These are phyloP conservation scores for Neurospora tetraspora DNA, from an alignment of 495 filamentous ascomycete species.

Conservation along the genomic window DNA sequence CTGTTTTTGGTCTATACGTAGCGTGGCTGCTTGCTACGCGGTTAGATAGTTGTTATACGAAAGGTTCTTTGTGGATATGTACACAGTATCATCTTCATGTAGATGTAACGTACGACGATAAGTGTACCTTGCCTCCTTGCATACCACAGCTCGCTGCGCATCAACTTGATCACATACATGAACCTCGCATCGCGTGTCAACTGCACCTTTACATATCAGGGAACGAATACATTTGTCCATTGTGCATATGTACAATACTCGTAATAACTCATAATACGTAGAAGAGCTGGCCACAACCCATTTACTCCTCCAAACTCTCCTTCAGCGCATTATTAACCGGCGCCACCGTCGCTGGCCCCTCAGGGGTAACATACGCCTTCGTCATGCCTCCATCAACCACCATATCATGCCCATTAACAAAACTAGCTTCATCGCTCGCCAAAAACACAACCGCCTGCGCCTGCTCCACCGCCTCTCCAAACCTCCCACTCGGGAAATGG, in stretches of 20 bases:
- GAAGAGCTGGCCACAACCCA: not conserved
- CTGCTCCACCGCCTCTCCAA: conserved; percentile 93
- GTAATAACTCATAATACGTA: no score
- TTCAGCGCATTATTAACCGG: conserved; percentile 59
- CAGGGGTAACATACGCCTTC: conserved; percentile 88
- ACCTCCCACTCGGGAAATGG: conserved; percentile 90
- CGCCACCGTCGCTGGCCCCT: conserved; percentile 61
- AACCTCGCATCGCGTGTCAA: not conserved
- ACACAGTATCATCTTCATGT: not conserved
- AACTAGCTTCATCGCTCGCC: conserved; percentile 88
- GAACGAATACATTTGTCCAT: not conserved
- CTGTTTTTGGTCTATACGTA: not conserved
- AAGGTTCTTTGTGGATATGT: not conserved
- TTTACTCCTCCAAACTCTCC: conserved; percentile 18
- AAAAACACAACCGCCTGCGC: conserved; percentile 90
- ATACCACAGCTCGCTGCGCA: not conserved
- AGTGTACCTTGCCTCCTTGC: not conserved
- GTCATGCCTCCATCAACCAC: conserved; percentile 96
- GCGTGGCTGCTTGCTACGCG: not conserved
- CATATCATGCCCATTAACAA: conserved; percentile 86
- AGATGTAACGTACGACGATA: not conserved
- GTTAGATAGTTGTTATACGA: not conserved
- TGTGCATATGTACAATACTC: no score
- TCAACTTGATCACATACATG: not conserved
- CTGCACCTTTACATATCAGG: not conserved